These are phyloP conservation scores for Cutaneotrichosporon cavernicola DNA, from an alignment of 1,284 basidiomycete species.

Conservation along the genomic window DNA sequence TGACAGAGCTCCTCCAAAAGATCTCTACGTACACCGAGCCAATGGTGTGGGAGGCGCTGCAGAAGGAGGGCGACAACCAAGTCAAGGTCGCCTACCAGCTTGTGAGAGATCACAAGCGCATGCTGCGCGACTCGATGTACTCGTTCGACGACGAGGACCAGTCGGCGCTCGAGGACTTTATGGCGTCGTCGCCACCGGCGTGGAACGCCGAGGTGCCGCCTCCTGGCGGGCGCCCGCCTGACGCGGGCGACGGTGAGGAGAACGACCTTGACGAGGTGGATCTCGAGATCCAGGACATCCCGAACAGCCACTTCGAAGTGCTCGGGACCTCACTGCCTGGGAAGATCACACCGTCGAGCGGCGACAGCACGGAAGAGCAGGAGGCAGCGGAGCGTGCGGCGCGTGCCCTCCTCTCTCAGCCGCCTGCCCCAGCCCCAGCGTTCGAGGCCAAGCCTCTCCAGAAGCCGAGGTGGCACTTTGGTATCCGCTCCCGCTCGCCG, in stretches of 20 bases:
- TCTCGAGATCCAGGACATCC: conserved; percentile 57
- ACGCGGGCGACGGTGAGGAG: conserved; percentile 28
- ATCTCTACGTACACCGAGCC: conserved; percentile 76
- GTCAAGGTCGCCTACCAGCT: conserved; percentile 97
- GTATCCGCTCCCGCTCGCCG: conserved; percentile 88
- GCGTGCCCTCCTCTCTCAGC: conserved; percentile 35
- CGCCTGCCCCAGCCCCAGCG: conserved; percentile 10
- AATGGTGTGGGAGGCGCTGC: conserved; percentile 80
- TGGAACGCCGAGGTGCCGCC: conserved; percentile 55
- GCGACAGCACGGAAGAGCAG: conserved; percentile 23
- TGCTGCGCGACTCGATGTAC: conserved; percentile 65
- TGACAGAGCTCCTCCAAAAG: conserved; percentile 73
- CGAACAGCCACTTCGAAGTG: conserved; percentile 69
- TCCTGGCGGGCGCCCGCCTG: conserved; percentile 6
- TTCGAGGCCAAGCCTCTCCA: conserved; percentile 42
- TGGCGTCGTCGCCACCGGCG: conserved; percentile 56
- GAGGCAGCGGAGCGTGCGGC: conserved; percentile 48
- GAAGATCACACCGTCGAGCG: conserved; percentile 29
- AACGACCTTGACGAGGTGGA: conserved; percentile 59
- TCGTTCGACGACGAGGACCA: conserved; percentile 47
- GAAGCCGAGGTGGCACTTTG: conserved; percentile 91
- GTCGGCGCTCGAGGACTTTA: conserved; percentile 56
- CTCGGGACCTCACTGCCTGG: conserved; percentile 76
- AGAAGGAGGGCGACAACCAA: conserved; percentile 84
- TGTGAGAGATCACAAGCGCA: conserved; percentile 80